phyloP scores from a whole-genome alignment of 2,329 filamentous ascomycete genomes.

The Calonectria hawksworthii region DNA sequence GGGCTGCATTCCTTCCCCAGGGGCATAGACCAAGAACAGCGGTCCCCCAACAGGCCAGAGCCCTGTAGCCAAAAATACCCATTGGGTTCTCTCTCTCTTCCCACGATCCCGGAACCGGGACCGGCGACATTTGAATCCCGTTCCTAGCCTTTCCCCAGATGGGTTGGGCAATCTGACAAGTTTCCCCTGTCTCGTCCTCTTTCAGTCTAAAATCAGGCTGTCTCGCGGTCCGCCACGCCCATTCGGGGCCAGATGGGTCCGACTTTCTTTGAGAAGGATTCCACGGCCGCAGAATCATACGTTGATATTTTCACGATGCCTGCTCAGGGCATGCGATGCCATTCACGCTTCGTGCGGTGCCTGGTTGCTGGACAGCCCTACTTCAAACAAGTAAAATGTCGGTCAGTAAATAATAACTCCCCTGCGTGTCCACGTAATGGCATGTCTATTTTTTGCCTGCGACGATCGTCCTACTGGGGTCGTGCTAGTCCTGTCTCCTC shows the following conservation, averaged over 20 bases:
- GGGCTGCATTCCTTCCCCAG: background rate
- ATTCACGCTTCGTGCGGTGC: background rate
- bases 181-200: background rate
- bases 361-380: background rate
- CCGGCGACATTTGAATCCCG: slow-evolving; percentile 2
- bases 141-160: background rate
- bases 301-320: background rate
- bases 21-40: background rate
- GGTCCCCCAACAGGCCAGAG: background rate
- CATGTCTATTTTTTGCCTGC: background rate
- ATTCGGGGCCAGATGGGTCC: background rate
- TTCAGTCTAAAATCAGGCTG: background rate
- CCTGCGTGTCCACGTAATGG: background rate
- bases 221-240: background rate
- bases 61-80: background rate
- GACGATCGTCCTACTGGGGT: background rate
- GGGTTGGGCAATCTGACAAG: background rate
- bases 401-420: background rate
- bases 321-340: background rate
- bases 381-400: background rate
- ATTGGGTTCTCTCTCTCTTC: background rate
- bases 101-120: background rate
- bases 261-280: background rate
- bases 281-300: background rate
- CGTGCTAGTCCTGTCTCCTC: too few relatives aligned